These are phyloP conservation scores for Akanthomyces dipterigenus DNA, from an alignment of 2,329 filamentous ascomycete species.

Conservation along the genomic window DNA sequence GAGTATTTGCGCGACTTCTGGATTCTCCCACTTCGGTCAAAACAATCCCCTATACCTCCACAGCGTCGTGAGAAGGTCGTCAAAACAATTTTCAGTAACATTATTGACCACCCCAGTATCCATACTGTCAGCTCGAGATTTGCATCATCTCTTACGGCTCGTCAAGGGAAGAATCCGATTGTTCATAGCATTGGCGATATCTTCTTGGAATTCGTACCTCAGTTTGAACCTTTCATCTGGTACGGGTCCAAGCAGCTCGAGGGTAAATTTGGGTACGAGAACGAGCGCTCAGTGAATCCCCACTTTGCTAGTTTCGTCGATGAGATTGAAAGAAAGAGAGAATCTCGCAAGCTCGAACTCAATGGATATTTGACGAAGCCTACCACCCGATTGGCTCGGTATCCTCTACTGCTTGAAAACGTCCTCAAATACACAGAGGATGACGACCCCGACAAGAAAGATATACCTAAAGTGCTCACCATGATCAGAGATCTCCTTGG, in stretches of 20 bases:
- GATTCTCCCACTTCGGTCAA: conserved; percentile 84
- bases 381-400: conserved; percentile 88
- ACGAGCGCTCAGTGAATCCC: conserved; percentile 80
- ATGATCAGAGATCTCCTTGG: conserved; percentile 83
- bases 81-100: conserved; percentile 90
- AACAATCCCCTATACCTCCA: conserved; percentile 80
- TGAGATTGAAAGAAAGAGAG: conserved; percentile 90
- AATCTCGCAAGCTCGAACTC: conserved; percentile 91
- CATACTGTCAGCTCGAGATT: conserved; percentile 85
- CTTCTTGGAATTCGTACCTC: conserved; percentile 84
- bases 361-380: conserved; percentile 98
- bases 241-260: conserved; percentile 95
- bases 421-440: conserved; percentile 88
- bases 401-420: conserved; percentile 85
- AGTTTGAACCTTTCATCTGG: conserved; percentile 91
- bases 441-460: conserved; percentile 80
- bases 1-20: conserved; percentile 98
- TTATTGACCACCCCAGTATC: conserved; percentile 74
- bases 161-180: conserved; percentile 85
- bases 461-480: conserved; percentile 82
- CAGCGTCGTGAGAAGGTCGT: conserved; percentile 85
- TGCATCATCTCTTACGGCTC: conserved; percentile 77
- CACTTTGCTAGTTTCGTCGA: conserved; percentile 89
- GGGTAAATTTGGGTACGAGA: conserved; percentile 96
- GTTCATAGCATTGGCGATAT: conserved; percentile 89